Evolutionary conservation across 345 rosid species (phyloP).

Genomic region (Raphanus raphanistrum): DNA sequence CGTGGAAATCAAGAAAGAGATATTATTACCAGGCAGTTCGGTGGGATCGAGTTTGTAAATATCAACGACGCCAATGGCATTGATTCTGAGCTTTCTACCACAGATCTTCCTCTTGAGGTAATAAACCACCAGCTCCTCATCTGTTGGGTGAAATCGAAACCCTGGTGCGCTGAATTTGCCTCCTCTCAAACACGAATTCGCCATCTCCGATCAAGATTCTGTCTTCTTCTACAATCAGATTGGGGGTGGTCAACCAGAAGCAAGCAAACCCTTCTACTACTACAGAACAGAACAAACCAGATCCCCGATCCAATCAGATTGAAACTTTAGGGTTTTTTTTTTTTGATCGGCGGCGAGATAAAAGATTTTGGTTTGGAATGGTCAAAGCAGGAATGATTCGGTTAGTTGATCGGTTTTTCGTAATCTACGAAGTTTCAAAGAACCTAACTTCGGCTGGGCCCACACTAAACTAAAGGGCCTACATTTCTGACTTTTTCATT

Average conservation of each 20-base stretch:
- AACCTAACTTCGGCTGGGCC: no score
- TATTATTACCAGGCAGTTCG: slow-evolving; percentile 66
- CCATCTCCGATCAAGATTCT: background rate
- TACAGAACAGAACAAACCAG: no score
- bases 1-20: background rate
- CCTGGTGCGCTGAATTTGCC: slow-evolving; percentile 70
- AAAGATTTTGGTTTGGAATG: no score
- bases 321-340: no score
- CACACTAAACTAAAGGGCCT: no score
- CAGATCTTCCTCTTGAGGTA: slow-evolving; percentile 83
- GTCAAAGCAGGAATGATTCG: no score
- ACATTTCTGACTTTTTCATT: no score
- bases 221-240: background rate
- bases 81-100: slow-evolving; percentile 43
- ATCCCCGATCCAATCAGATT: no score
- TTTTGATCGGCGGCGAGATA: no score
- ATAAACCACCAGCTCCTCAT: slow-evolving; percentile 76
- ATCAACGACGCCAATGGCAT: slow-evolving; percentile 67
- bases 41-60: slow-evolving; percentile 84
- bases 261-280: background rate
- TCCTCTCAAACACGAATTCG: slow-evolving; percentile 27
- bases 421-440: no score
- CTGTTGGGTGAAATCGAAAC: slow-evolving; percentile 88
- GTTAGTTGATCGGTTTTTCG: no score
- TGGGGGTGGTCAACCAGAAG: background rate